Percentiles rank a stretch among this genome's conserved stretches.
Evolutionary conservation across 331 rosid species (phyloP).

Genomic region (Pyracantha coccinea): DNA sequence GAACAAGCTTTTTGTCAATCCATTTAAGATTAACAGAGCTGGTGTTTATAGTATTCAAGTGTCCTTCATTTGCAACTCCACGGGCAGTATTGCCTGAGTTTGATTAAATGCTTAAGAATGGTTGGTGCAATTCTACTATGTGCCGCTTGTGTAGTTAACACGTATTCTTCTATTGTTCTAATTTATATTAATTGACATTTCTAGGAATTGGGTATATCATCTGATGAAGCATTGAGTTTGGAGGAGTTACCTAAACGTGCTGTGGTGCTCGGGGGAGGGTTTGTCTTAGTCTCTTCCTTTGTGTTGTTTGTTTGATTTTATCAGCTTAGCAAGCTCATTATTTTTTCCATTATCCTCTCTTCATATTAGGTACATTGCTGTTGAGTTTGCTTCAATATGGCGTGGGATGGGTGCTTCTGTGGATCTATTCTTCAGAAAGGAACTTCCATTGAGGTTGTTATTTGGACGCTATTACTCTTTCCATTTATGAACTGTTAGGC

Average conservation of each 20-base stretch:
- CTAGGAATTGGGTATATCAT: slow-evolving; percentile 88
- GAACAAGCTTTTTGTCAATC: neutral
- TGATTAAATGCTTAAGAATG: neutral
- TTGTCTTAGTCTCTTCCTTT: slow-evolving; percentile 24
- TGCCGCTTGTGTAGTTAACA: neutral
- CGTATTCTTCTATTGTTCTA: neutral
- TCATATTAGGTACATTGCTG: slow-evolving; percentile 74
- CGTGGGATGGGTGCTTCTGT: slow-evolving; percentile 88
- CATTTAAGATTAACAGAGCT: neutral
- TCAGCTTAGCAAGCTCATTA: slow-evolving; percentile 10
- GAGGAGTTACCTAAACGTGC: slow-evolving; percentile 80
- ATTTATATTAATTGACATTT: neutral
- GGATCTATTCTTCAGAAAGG: slow-evolving; percentile 78
- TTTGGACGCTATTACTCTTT: neutral
- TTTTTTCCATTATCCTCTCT: slow-evolving; percentile 4
- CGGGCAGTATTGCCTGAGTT: neutral
- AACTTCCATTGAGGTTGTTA: slow-evolving; percentile 83
- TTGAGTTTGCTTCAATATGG: slow-evolving; percentile 98
- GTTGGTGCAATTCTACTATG: neutral
- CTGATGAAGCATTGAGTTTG: slow-evolving; percentile 97
- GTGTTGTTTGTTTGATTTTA: neutral
- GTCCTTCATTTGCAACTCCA: neutral
- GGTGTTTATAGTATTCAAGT: neutral
- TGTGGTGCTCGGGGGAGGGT: slow-evolving; percentile 97
- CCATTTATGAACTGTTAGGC: neutral